A percentile compares a stretch with the other conserved stretches of the same genome.
Evolutionary conservation across 305 asterid species (phyloP).

Genomic region (Fraxinus ornus): DNA sequence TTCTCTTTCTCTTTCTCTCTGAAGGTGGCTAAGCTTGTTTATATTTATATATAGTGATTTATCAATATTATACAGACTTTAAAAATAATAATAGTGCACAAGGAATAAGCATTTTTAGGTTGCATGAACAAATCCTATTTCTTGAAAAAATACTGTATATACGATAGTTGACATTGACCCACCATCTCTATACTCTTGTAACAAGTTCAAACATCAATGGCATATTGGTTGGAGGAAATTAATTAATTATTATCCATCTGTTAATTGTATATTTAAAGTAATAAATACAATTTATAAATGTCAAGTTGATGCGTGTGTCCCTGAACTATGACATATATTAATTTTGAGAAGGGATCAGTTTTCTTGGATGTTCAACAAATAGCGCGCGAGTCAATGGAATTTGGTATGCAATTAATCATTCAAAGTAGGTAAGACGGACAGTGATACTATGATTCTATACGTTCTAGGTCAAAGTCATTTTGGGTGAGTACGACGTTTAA

Average conservation of each 20-base stretch:
- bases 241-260: background rate
- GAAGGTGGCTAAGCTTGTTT: background rate
- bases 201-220: background rate
- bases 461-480: background rate
- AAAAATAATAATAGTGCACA: background rate
- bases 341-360: background rate
- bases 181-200: background rate
- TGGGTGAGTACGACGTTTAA: background rate
- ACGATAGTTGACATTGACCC: background rate
- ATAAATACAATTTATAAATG: background rate
- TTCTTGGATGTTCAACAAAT: background rate
- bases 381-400: background rate
- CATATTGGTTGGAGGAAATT: background rate
- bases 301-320: background rate
- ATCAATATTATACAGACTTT: background rate
- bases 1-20: background rate
- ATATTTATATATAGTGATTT: background rate
- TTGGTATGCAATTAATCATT: background rate
- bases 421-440: background rate
- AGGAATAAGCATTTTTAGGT: background rate
- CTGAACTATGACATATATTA: background rate
- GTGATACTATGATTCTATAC: background rate
- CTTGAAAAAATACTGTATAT: background rate
- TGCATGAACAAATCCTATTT: constrained; percentile 3
- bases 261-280: background rate